phyloP scores from a whole-genome alignment of 768 basidiomycete genomes.

The Suillus discolor region DNA sequence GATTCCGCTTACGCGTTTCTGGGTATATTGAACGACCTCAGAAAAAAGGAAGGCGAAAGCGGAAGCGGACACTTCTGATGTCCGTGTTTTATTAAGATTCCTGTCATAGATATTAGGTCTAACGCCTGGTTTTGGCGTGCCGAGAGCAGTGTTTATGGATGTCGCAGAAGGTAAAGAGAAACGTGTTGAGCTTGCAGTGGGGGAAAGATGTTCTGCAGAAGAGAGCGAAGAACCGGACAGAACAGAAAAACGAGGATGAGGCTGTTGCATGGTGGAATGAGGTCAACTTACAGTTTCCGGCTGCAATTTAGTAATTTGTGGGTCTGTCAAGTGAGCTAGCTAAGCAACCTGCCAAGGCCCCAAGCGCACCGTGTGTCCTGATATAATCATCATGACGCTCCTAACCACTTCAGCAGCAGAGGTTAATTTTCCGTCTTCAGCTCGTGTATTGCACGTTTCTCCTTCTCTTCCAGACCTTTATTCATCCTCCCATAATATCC shows the following conservation, averaged over 20 bases:
- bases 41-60: slow-evolving; percentile 92
- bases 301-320: background rate
- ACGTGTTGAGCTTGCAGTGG: slow-evolving; percentile 62
- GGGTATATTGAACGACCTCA: slow-evolving; percentile 94
- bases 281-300: background rate
- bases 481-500: background rate
- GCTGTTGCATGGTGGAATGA: slow-evolving; percentile 46
- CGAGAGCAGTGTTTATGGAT: slow-evolving; percentile 46
- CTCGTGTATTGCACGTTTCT: slow-evolving; percentile 15
- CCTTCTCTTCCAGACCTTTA: slow-evolving; percentile 16
- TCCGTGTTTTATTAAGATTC: slow-evolving; percentile 83
- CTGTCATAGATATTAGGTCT: slow-evolving; percentile 89
- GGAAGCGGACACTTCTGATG: slow-evolving; percentile 78
- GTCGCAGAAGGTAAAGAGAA: slow-evolving; percentile 67
- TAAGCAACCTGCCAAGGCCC: background rate
- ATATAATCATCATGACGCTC: slow-evolving; percentile 12
- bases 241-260: slow-evolving; percentile 68
- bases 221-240: slow-evolving; percentile 61
- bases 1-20: slow-evolving; percentile 92
- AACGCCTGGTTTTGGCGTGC: slow-evolving; percentile 37
- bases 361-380: background rate
- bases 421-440: background rate
- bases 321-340: background rate
- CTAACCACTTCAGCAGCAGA: slow-evolving; percentile 5
- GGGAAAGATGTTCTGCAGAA: slow-evolving; percentile 48